These are phyloP conservation scores for Pseudocercospora fuligena DNA, from an alignment of 2,329 filamentous ascomycete genomes.

Conservation along the genomic window DNA sequence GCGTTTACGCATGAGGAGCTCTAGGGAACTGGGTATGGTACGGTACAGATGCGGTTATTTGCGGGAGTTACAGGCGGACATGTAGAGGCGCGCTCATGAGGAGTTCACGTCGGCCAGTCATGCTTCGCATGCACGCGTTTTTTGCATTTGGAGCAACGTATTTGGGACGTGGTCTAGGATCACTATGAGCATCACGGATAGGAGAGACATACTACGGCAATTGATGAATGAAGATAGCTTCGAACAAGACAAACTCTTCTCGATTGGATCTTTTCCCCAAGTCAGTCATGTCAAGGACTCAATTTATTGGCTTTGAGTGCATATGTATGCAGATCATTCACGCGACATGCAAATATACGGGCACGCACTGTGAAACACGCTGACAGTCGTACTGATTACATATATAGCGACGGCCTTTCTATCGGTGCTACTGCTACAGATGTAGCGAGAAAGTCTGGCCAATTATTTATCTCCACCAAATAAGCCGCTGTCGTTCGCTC, in stretches of 20 bases:
- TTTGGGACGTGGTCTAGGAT: constrained; percentile 13
- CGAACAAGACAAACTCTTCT: not conserved
- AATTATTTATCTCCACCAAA: not conserved
- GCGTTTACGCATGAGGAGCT: constrained; percentile 21
- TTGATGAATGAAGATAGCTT: constrained; percentile 7
- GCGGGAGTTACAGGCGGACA: constrained; percentile 22
- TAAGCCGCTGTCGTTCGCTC: not conserved
- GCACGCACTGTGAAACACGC: not conserved
- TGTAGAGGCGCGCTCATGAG: constrained; percentile 21
- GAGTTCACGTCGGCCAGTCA: constrained; percentile 13
- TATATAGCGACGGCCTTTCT: not conserved
- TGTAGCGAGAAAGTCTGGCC: not conserved
- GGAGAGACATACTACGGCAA: constrained; percentile 10
- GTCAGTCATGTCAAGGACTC: not conserved
- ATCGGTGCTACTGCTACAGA: not conserved
- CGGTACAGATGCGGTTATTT: constrained; percentile 18
- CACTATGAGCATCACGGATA: constrained; percentile 14
- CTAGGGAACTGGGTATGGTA: constrained; percentile 9
- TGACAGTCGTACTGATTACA: not conserved
- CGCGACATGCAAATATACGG: not conserved
- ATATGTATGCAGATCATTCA: too few species aligned
- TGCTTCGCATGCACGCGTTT: constrained; percentile 12
- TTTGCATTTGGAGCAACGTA: constrained; percentile 12
- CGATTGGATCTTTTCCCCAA: not conserved
- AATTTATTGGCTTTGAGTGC: too few species aligned